These are phyloP conservation scores for Panus rudis DNA, from an alignment of 768 basidiomycete species.

Conservation along the genomic window DNA sequence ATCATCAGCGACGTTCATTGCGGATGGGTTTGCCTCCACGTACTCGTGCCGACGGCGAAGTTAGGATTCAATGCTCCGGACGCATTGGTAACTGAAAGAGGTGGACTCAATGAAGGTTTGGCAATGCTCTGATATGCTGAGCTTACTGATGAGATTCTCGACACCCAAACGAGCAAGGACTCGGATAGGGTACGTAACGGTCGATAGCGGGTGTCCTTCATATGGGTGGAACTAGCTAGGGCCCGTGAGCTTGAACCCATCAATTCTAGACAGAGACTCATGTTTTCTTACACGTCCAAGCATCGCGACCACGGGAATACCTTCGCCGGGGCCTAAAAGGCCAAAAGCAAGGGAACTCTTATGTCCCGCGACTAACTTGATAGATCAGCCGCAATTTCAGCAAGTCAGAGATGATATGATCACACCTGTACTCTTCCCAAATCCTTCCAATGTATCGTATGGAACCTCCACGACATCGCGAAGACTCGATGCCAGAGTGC, in stretches of 20 bases:
- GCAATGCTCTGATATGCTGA: neutral
- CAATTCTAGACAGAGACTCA: neutral
- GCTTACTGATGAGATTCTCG: slow-evolving; percentile 66
- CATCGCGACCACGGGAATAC: slow-evolving; percentile 85
- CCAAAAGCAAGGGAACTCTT: slow-evolving; percentile 79
- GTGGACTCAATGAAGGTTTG: neutral
- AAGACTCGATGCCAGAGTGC: slow-evolving; percentile 60
- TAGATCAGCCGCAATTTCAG: neutral
- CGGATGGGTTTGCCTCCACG: slow-evolving; percentile 27
- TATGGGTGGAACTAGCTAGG: slow-evolving; percentile 74
- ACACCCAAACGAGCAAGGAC: slow-evolving; percentile 75
- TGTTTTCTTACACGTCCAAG: slow-evolving; percentile 62
- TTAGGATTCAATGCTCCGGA: slow-evolving; percentile 72
- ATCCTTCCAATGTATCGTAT: slow-evolving; percentile 66
- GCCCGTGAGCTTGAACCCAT: too few species aligned
- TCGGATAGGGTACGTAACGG: slow-evolving; percentile 73
- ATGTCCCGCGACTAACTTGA: slow-evolving; percentile 64
- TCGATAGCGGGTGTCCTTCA: slow-evolving; percentile 68
- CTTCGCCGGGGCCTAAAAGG: slow-evolving; percentile 50
- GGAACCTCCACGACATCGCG: slow-evolving; percentile 51
- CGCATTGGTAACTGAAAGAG: slow-evolving; percentile 72
- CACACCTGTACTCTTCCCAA: slow-evolving; percentile 70
- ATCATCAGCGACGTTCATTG: neutral
- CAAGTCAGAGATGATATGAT: neutral
- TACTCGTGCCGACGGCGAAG: slow-evolving; percentile 77